These are phyloP conservation scores for Monosporascus sp. DNA, from an alignment of 2,329 filamentous ascomycete species.

Conservation along the genomic window DNA sequence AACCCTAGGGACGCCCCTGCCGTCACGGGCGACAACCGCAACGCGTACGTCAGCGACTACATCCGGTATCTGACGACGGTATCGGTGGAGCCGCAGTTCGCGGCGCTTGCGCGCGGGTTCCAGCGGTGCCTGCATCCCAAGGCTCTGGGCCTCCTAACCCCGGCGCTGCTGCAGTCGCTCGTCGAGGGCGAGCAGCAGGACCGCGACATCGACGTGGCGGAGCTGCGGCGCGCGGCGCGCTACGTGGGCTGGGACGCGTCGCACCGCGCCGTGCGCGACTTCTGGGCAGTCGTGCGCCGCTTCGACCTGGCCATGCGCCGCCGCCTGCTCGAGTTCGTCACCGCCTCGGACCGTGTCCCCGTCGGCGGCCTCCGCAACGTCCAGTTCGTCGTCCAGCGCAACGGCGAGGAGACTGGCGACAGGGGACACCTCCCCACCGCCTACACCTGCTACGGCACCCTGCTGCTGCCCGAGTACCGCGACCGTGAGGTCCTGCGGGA, in stretches of 20 bases:
- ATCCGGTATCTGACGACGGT: slow-evolving; percentile 76
- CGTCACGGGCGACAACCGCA: slow-evolving; percentile 78
- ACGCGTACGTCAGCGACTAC: slow-evolving; percentile 78
- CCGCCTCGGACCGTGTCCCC: slow-evolving; percentile 83
- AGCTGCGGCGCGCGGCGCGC: slow-evolving; percentile 64
- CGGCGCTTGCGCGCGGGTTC: slow-evolving; percentile 80
- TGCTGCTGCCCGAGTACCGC: slow-evolving; percentile 79
- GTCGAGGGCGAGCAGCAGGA: slow-evolving; percentile 69
- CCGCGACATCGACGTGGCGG: slow-evolving; percentile 65
- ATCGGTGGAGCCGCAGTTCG: slow-evolving; percentile 71
- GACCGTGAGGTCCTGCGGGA: slow-evolving; percentile 64
- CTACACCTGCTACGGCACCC: slow-evolving; percentile 87
- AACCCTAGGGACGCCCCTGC: slow-evolving; percentile 55
- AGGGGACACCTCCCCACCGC: slow-evolving; percentile 70
- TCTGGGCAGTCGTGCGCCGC: slow-evolving; percentile 74
- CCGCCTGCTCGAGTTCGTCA: slow-evolving; percentile 87
- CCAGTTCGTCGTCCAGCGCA: slow-evolving; percentile 77
- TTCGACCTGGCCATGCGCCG: slow-evolving; percentile 67
- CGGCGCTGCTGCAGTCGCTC: slow-evolving; percentile 66
- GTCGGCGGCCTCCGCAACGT: slow-evolving; percentile 80
- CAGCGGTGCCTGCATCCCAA: slow-evolving; percentile 66
- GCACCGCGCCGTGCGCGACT: slow-evolving; percentile 68
- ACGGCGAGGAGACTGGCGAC: slow-evolving; percentile 57
- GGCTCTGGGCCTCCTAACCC: slow-evolving; percentile 67
- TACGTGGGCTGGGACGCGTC: slow-evolving; percentile 77